Evolutionary conservation across 139 green algal species (phyloP).

Genomic region (Coccomyxa sp.): DNA sequence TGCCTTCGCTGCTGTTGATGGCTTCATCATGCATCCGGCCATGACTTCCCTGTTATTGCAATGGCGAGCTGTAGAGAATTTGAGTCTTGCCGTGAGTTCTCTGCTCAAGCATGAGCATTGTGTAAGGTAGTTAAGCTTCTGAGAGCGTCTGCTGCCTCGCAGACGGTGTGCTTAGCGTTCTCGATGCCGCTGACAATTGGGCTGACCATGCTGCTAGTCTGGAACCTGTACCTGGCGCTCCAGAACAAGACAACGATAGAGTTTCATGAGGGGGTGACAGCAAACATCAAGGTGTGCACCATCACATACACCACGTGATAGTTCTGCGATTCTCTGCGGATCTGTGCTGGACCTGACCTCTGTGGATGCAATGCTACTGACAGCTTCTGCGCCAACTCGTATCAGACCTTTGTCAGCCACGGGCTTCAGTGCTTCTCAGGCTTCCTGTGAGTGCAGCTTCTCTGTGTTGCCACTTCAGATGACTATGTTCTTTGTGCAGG

Average conservation of each 20-base stretch:
- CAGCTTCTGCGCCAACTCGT: not conserved
- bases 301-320: too few relatives aligned
- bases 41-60: too few relatives aligned
- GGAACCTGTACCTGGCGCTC: conserved; percentile 66
- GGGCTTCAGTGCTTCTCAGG: not conserved
- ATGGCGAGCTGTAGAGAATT: too few relatives aligned
- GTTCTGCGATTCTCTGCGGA: not conserved
- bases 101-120: too few relatives aligned
- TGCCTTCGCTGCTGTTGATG: too few relatives aligned
- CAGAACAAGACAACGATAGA: conserved; percentile 88
- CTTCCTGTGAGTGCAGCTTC: not conserved
- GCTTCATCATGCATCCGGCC: too few relatives aligned
- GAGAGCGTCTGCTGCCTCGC: too few relatives aligned
- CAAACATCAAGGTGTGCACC: not conserved
- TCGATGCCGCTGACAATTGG: conserved; percentile 48
- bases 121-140: too few relatives aligned
- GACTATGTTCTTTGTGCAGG: not conserved
- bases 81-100: too few relatives aligned
- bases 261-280: conserved; percentile 49
- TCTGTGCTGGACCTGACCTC: not conserved
- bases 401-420: not conserved
- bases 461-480: not conserved
- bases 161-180: conserved; percentile 45
- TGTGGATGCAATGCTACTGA: not conserved
- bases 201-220: conserved; percentile 66